Conservation (phyloP, 768 basidiomycete species). For the Dacryopinax spathularia region DNA sequence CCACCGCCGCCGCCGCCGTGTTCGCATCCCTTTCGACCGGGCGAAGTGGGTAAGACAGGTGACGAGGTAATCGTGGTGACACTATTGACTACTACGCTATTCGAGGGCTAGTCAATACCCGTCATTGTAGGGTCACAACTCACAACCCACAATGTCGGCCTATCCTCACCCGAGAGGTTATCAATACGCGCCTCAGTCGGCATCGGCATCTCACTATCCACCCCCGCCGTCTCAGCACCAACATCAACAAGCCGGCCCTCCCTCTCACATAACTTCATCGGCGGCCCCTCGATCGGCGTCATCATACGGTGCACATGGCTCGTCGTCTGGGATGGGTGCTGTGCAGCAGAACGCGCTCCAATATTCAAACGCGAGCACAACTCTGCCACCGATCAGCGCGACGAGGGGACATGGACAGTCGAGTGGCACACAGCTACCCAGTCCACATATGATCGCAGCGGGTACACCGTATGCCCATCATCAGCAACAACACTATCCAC, state of each 20-base stretch:
- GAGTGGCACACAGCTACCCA: neutral
- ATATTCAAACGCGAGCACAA: neutral
- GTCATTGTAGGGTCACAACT: too few relatives aligned
- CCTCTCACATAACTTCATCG: neutral
- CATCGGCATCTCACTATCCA: neutral
- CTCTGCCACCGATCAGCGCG: neutral
- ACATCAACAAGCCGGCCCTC: neutral
- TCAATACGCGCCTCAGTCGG: neutral
- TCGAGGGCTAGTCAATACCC: too few relatives aligned
- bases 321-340: too few relatives aligned
- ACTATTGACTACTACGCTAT: too few relatives aligned
- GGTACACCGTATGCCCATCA: neutral
- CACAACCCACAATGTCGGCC: neutral
- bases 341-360: neutral
- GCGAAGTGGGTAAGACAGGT: too few relatives aligned
- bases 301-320: too few relatives aligned
- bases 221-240: neutral
- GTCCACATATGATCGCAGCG: neutral
- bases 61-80: too few relatives aligned
- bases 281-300: neutral
- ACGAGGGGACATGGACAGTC: neutral
- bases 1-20: too few relatives aligned
- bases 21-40: too few relatives aligned
- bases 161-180: neutral
- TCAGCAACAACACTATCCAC: slow-evolving; percentile 8